Percentiles rank a stretch among this genome's conserved stretches.
Evolutionary conservation across 176 grass and related monocot genomes (phyloP).

Genomic region (Puccinellia tenuiflora): DNA sequence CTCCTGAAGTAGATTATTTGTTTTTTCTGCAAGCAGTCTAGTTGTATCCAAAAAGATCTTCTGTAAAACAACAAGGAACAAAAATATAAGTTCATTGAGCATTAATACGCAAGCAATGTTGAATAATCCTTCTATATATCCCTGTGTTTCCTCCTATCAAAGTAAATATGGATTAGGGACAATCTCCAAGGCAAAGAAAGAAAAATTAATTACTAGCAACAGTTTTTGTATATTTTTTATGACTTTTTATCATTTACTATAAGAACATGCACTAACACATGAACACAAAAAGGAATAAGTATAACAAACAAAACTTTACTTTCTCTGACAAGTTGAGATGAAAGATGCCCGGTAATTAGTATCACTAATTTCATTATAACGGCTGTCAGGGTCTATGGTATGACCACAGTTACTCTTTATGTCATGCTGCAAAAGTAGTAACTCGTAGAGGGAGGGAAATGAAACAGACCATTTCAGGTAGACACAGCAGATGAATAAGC

Average conservation of each 20-base stretch:
- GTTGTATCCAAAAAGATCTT: constrained; percentile 11
- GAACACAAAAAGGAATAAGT: background rate
- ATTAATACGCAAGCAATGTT: background rate
- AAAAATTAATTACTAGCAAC: background rate
- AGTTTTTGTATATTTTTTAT: background rate
- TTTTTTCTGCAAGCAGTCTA: background rate
- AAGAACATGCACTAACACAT: background rate
- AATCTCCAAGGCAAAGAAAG: background rate
- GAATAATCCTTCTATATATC: background rate
- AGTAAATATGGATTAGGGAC: background rate
- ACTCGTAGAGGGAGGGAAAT: background rate
- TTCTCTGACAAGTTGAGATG: background rate
- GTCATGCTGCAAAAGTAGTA: background rate
- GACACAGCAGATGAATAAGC: constrained; percentile 20
- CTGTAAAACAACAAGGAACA: background rate
- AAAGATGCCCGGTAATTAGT: background rate
- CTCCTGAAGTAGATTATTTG: background rate
- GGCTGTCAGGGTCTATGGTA: background rate
- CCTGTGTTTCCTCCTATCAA: background rate
- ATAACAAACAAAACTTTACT: background rate
- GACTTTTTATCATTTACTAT: background rate
- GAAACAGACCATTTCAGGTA: constrained; percentile 23
- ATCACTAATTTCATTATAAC: background rate
- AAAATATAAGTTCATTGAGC: background rate
- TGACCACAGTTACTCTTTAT: background rate